Percentiles rank a stretch among this genome's conserved stretches.
These are phyloP conservation scores for Stenocarpella maydis DNA, from an alignment of 2,329 filamentous ascomycete species.

Conservation along the genomic window DNA sequence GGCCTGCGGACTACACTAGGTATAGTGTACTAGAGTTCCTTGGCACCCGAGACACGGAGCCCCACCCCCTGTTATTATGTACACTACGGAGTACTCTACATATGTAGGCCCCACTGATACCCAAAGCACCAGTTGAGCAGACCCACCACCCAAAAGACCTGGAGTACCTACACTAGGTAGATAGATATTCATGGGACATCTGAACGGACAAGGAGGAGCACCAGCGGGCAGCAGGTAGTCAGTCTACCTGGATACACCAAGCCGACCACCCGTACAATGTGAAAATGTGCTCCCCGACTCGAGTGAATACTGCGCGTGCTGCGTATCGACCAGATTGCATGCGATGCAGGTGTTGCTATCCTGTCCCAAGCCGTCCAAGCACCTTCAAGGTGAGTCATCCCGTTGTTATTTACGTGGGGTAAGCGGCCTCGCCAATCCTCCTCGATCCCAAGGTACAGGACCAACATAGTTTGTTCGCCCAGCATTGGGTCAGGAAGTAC, in stretches of 20 bases:
- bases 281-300: too few species aligned
- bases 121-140: too few species aligned
- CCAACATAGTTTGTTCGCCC: too few species aligned
- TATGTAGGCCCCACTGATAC: constrained; percentile 11
- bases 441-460: neutral
- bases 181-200: constrained; percentile 5
- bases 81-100: too few species aligned
- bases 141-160: constrained; percentile 10
- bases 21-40: neutral
- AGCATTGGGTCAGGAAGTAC: too few species aligned
- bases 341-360: neutral
- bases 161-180: too few species aligned
- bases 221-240: neutral
- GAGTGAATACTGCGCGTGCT: too few species aligned
- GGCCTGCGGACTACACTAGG: neutral
- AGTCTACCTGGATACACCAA: neutral
- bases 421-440: too few species aligned
- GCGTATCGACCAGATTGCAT: too few species aligned
- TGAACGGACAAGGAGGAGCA: too few species aligned
- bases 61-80: neutral
- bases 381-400: neutral
- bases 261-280: too few species aligned
- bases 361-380: too few species aligned
- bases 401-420: neutral
- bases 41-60: neutral